Evolutionary conservation across 257 asterid species (phyloP).

Genomic region (Catharanthus roseus): DNA sequence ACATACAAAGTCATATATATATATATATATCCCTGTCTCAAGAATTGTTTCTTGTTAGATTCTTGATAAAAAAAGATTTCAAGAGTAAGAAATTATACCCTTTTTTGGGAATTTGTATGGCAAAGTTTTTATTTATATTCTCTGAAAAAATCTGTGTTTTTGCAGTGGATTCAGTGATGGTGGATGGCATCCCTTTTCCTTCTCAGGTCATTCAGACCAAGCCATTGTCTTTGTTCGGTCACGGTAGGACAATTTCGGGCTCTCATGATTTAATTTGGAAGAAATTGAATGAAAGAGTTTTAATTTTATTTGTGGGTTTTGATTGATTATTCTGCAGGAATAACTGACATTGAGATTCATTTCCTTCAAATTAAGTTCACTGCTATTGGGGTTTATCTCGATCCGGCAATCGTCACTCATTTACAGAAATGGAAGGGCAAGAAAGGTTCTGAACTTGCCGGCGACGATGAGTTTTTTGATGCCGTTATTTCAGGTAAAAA

Average conservation of each 20-base stretch:
- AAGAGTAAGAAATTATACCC: conserved; percentile 6
- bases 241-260: conserved; percentile 27
- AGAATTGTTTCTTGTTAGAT: background rate
- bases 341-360: conserved; percentile 90
- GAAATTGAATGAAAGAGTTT: no score
- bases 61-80: background rate
- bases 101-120: background rate
- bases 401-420: conserved; percentile 50
- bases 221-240: no score
- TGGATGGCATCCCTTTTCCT: conserved; percentile 56
- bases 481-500: conserved; percentile 55
- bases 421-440: conserved; percentile 72
- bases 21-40: no score
- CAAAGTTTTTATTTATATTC: background rate
- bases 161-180: conserved; percentile 31
- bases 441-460: conserved; percentile 42
- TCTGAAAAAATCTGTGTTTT: background rate
- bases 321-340: conserved; percentile 39
- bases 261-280: no score
- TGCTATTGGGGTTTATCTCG: conserved; percentile 92
- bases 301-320: no score
- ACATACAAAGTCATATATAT: no score
- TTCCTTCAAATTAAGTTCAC: conserved; percentile 91
- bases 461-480: conserved; percentile 68
- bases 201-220: conserved; percentile 26